phyloP scores from a whole-genome alignment of 2,329 filamentous ascomycete genomes.

The Alternaria arbusti region DNA sequence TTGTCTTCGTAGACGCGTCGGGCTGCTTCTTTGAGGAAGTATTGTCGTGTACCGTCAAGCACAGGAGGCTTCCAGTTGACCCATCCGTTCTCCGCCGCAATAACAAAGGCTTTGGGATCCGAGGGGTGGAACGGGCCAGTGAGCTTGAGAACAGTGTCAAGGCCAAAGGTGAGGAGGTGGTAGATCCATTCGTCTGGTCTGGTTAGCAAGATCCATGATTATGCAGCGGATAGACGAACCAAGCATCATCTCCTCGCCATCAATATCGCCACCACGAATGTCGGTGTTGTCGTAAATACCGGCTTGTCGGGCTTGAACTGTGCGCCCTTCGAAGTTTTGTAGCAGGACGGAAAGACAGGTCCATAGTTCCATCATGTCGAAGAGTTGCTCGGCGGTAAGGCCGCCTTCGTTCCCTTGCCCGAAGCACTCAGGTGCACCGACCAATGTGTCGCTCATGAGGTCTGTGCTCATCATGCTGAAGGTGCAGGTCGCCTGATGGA shows the following conservation, averaged over 20 bases:
- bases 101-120: constrained; percentile 56
- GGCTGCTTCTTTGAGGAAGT: constrained; percentile 67
- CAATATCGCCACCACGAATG: constrained; percentile 56
- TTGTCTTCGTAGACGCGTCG: constrained; percentile 65
- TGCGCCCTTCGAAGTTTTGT: constrained; percentile 61
- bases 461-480: constrained; percentile 58
- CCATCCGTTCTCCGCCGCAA: constrained; percentile 62
- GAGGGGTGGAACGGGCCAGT: constrained; percentile 48
- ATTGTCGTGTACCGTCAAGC: constrained; percentile 56
- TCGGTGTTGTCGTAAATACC: constrained; percentile 62
- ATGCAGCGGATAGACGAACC: constrained; percentile 44
- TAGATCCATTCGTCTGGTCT: constrained; percentile 65
- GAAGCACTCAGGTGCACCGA: constrained; percentile 64
- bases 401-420: constrained; percentile 63
- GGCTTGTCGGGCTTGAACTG: constrained; percentile 59
- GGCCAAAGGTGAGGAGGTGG: constrained; percentile 66
- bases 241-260: constrained; percentile 60
- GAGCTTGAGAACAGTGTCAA: constrained; percentile 61
- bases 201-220: constrained; percentile 18
- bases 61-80: constrained; percentile 61
- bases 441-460: constrained; percentile 60
- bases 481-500: constrained; percentile 54
- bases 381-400: constrained; percentile 62
- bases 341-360: constrained; percentile 64
- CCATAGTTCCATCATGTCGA: constrained; percentile 71